These are phyloP conservation scores for Tuctoria greenei DNA, from an alignment of 176 grass and related monocot species.

Conservation along the genomic window DNA sequence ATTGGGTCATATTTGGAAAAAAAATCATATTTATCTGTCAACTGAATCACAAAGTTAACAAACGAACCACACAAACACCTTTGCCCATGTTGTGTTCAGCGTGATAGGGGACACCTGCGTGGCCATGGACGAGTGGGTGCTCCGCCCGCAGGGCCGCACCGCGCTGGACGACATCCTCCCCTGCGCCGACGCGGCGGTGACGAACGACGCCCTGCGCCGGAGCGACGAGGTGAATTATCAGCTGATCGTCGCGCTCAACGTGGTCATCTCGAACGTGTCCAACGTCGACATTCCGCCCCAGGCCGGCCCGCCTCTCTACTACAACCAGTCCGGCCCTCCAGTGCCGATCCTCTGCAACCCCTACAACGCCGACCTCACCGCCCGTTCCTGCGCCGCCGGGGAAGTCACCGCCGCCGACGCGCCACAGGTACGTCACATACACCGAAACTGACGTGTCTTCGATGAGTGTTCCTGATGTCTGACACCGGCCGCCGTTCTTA, in stretches of 20 bases:
- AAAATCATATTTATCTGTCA: background rate
- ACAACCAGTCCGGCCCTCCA: conserved; percentile 75
- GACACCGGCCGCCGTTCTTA: background rate
- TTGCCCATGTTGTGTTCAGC: conserved; percentile 35
- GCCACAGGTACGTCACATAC: conserved; percentile 26
- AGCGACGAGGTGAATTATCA: conserved; percentile 62
- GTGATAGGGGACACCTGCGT: conserved; percentile 70
- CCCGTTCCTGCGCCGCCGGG: conserved; percentile 45
- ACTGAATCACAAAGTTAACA: background rate
- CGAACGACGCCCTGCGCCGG: conserved; percentile 48
- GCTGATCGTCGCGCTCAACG: conserved; percentile 44
- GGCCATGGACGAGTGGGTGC: conserved; percentile 82
- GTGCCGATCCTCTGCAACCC: conserved; percentile 75
- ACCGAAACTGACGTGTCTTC: background rate
- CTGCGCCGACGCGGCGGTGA: conserved; percentile 57
- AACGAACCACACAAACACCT: too few species aligned
- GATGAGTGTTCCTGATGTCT: background rate
- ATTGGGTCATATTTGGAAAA: background rate
- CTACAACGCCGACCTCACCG: conserved; percentile 46
- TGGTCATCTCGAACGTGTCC: conserved; percentile 52
- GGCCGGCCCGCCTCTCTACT: conserved; percentile 40
- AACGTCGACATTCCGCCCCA: conserved; percentile 46
- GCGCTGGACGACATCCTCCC: conserved; percentile 89
- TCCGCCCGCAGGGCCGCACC: conserved; percentile 46
- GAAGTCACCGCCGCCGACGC: conserved; percentile 46